Conservation (phyloP, 148 eudicot genomes). For the Spergularia bocconei region DNA sequence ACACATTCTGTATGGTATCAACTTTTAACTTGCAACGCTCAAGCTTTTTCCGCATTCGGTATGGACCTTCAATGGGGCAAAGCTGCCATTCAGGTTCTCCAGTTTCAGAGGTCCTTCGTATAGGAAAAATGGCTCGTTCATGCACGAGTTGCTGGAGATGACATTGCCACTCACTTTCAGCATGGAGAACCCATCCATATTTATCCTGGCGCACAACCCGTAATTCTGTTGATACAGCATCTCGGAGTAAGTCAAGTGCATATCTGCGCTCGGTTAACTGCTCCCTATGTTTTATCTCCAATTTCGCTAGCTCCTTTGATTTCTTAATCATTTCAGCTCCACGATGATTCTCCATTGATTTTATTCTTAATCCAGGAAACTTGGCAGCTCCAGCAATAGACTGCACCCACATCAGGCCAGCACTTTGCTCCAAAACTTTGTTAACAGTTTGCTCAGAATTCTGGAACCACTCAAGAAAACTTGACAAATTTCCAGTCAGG, state of each 20-base stretch:
- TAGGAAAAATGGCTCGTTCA: conserved; percentile 86
- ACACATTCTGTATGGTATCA: conserved; percentile 72
- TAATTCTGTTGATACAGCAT: conserved; percentile 88
- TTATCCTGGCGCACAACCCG: conserved; percentile 97
- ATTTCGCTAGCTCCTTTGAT: conserved; percentile 59
- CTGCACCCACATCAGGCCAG: conserved; percentile 97
- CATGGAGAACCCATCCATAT: conserved; percentile 98
- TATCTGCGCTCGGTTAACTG: conserved; percentile 80
- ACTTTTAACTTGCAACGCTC: conserved; percentile 76
- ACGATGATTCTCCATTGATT: conserved; percentile 90
- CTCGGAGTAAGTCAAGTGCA: conserved; percentile 88
- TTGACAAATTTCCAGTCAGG: conserved; percentile 66
- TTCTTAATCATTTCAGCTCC: conserved; percentile 78
- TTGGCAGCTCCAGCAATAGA: conserved; percentile 80
- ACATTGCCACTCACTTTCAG: conserved; percentile 98
- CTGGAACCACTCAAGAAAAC: conserved; percentile 81
- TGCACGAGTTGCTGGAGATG: conserved; percentile 97
- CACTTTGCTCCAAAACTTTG: conserved; percentile 87
- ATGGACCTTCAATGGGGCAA: conserved; percentile 99
- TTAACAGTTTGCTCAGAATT: conserved; percentile 66
- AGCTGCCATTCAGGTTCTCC: conserved; percentile 87
- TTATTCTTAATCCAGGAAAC: conserved; percentile 92
- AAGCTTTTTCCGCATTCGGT: conserved; percentile 96
- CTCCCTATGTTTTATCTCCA: conserved; percentile 77
- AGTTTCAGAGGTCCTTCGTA: conserved; percentile 40